Evolutionary conservation across 495 filamentous ascomycete genomes (phyloP).

Genomic region (Annulohypoxylon bovei): DNA sequence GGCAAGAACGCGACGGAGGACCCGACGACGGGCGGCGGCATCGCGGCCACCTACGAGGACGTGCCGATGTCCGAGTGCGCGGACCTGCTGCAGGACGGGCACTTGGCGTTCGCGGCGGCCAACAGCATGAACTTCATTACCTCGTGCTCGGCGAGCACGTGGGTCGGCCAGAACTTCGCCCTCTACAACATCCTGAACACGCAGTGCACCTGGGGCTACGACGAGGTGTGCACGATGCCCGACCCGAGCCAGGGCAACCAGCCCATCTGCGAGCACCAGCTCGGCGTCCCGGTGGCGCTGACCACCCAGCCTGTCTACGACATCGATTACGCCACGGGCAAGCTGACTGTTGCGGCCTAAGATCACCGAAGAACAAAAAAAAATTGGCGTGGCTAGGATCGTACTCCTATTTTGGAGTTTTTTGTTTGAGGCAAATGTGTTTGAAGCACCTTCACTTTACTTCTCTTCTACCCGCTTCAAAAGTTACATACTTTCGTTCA

Average conservation of each 20-base stretch:
- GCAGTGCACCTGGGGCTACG: constrained; percentile 45
- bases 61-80: constrained; percentile 39
- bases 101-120: constrained; percentile 43
- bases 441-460: constrained; percentile 21
- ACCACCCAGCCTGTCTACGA: constrained; percentile 36
- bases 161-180: constrained; percentile 45
- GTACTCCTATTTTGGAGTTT: not conserved
- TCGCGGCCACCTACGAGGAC: constrained; percentile 39
- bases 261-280: constrained; percentile 40
- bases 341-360: constrained; percentile 17
- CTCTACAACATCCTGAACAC: constrained; percentile 50
- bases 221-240: constrained; percentile 43
- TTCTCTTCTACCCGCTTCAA: not conserved
- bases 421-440: not conserved
- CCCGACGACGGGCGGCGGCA: constrained; percentile 38
- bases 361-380: not conserved
- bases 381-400: not conserved
- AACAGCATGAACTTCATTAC: constrained; percentile 47
- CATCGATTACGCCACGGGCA: constrained; percentile 43
- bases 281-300: constrained; percentile 21
- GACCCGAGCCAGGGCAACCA: constrained; percentile 41
- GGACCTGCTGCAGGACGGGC: constrained; percentile 31
- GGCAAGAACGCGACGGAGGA: constrained; percentile 27
- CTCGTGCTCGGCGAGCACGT: constrained; percentile 40
- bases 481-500: constrained; percentile 2